Evolutionary conservation across 495 filamentous ascomycete genomes (phyloP), one percentile per base, ranked within the genome.

Genomic region (Podospora pseudoanserina): DNA sequence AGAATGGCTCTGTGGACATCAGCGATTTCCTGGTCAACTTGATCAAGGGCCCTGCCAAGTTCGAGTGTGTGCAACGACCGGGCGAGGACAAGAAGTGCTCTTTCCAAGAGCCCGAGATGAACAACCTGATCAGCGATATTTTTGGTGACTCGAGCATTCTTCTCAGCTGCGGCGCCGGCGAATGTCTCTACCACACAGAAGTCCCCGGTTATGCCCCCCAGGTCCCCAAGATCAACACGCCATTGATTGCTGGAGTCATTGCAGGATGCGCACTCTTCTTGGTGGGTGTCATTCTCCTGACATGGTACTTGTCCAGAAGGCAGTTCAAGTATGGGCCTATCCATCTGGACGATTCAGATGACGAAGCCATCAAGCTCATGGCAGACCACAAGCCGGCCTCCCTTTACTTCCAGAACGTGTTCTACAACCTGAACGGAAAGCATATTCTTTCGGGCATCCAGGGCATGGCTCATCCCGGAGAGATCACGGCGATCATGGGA

Each of bases 401-500:
- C 16, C 78, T 99, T 19, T 90, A 91, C 70, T 99, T 96, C 76
- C 87, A 94, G 54, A 91, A 96, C 69, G 91, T 98, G 0, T 90
- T 89, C 0, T 99, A 99, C 73, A 82, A 85, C 30, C 80, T 99
- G 5, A 95, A 94, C 73, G 92, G 91, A 7, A 97, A 91, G 78
- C 83, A 91, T 68, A 97, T 99, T 66, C 84, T 99, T 0, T 85
- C 86, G 5, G 88, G 85, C 34, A 88, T 99, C 54, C 89, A 87
- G 68, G 95, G 95, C 58, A 89, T 91, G 39, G 93, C 94, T 15
- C 88, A 91, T 71, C 91, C 94, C 1, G 95, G 95, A 0, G 91
- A 98, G 72, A 85, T 99, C 7, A 91, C 95, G 73, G 95, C 95
- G 26, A 97, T 99, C 75, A 98, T 99, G 94, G 95, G 95, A 54